A percentile compares a stretch with the other conserved stretches of the same genome.
Evolutionary conservation across 257 asterid genomes (phyloP).

Genomic region (Ilex aquifolium): DNA sequence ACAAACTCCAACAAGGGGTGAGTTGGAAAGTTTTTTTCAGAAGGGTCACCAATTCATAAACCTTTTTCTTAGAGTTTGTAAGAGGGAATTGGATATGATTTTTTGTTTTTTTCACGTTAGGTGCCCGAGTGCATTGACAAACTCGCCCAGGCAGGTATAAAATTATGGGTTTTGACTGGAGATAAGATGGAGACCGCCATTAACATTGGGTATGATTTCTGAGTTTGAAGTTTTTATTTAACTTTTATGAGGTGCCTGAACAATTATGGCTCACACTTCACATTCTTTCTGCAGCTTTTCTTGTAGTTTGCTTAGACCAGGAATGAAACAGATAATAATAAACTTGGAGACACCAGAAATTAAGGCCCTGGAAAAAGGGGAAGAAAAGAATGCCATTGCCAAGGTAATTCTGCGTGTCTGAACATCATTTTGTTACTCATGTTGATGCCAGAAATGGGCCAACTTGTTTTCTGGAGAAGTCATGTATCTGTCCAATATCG

Average conservation of each 20-base stretch:
- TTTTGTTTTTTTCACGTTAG: background rate
- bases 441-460: too few relatives aligned
- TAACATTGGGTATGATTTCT: slow-evolving; percentile 56
- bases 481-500: too few relatives aligned
- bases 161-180: slow-evolving; percentile 2
- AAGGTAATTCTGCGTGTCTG: too few relatives aligned
- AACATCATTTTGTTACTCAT: too few relatives aligned
- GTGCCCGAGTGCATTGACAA: slow-evolving; percentile 1
- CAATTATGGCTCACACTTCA: slow-evolving; percentile 27
- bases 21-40: slow-evolving; percentile 16
- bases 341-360: slow-evolving; percentile 71
- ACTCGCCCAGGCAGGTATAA: slow-evolving; percentile 1
- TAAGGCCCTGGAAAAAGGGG: slow-evolving; percentile 57
- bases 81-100: background rate
- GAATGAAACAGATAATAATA: slow-evolving; percentile 77
- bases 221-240: background rate
- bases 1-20: slow-evolving; percentile 98
- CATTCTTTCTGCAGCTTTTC: slow-evolving; percentile 53
- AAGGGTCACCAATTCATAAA: background rate
- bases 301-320: slow-evolving; percentile 97
- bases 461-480: too few relatives aligned
- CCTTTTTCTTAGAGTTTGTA: background rate
- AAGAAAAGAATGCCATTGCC: slow-evolving; percentile 65
- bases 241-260: slow-evolving; percentile 1
- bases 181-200: slow-evolving; percentile 4